These are phyloP conservation scores for Rhodocollybia butyracea DNA, from an alignment of 768 basidiomycete species.

Conservation along the genomic window DNA sequence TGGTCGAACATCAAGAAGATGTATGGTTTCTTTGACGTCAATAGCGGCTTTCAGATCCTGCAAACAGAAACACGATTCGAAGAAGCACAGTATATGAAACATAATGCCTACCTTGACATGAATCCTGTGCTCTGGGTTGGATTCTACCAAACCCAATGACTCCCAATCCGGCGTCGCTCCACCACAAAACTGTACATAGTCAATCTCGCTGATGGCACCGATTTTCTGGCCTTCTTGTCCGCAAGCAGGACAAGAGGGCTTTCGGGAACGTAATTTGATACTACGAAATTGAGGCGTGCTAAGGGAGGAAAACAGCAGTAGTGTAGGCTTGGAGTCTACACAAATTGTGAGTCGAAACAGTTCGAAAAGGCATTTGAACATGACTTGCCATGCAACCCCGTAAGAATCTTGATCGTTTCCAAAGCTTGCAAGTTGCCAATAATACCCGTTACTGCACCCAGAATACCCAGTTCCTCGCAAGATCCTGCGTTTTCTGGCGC, in stretches of 20 bases:
- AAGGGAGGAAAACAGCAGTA: constrained; percentile 76
- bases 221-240: constrained; percentile 44
- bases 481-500: constrained; percentile 59
- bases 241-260: constrained; percentile 74
- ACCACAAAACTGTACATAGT: constrained; percentile 89
- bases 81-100: neutral
- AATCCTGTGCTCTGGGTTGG: constrained; percentile 40
- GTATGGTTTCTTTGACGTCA: constrained; percentile 22
- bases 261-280: constrained; percentile 75
- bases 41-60: constrained; percentile 49
- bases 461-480: constrained; percentile 86
- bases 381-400: constrained; percentile 58
- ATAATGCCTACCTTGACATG: constrained; percentile 34
- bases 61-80: neutral
- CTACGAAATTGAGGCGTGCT: constrained; percentile 70
- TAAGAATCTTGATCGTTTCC: constrained; percentile 79
- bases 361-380: neutral
- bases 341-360: neutral
- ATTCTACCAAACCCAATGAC: constrained; percentile 42
- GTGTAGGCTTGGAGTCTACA: constrained; percentile 55
- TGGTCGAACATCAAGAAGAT: constrained; percentile 78
- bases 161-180: constrained; percentile 68
- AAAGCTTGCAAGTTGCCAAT: constrained; percentile 89
- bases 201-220: constrained; percentile 50
- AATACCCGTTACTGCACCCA: constrained; percentile 86